These are phyloP conservation scores for Beauveria asiatica DNA, from an alignment of 2,329 filamentous ascomycete species.

Conservation along the genomic window DNA sequence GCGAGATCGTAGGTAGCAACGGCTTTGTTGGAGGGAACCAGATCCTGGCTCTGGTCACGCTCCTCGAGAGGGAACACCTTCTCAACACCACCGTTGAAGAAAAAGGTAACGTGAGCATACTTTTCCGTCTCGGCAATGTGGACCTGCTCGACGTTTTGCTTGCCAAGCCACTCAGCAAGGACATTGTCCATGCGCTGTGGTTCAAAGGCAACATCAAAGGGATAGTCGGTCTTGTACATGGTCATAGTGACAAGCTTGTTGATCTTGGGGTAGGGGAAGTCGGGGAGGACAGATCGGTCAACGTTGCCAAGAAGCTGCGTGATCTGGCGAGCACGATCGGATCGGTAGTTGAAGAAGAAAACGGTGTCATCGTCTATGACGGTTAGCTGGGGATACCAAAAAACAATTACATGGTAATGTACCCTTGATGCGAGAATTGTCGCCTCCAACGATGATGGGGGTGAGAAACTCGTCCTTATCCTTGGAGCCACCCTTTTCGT, in stretches of 20 bases:
- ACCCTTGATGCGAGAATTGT: constrained; percentile 80
- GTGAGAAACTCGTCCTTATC: constrained; percentile 98
- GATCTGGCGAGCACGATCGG: constrained; percentile 92
- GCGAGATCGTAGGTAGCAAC: constrained; percentile 93
- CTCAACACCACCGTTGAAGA: constrained; percentile 98
- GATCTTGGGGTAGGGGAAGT: constrained; percentile 91
- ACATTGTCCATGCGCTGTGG: constrained; percentile 97
- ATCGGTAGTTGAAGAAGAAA: constrained; percentile 99
- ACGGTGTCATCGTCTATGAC: constrained; percentile 74
- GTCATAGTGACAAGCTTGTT: constrained; percentile 88
- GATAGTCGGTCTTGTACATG: constrained; percentile 91
- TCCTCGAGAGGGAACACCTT: constrained; percentile 89
- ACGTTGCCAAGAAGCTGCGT: constrained; percentile 88
- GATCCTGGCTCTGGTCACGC: constrained; percentile 70
- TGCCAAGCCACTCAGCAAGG: constrained; percentile 91
- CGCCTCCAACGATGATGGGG: constrained; percentile 88
- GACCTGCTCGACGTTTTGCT: constrained; percentile 83
- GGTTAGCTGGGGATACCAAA: not conserved
- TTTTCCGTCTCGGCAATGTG: constrained; percentile 99
- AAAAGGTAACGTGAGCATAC: constrained; percentile 98
- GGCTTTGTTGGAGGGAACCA: constrained; percentile 78
- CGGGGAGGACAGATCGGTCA: constrained; percentile 81
- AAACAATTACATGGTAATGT: constrained; percentile 17
- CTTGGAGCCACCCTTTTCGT: constrained; percentile 56
- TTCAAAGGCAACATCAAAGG: constrained; percentile 84